phyloP scores from a whole-genome alignment of 2,329 filamentous ascomycete genomes.

The Aspergillus ochraceus region DNA sequence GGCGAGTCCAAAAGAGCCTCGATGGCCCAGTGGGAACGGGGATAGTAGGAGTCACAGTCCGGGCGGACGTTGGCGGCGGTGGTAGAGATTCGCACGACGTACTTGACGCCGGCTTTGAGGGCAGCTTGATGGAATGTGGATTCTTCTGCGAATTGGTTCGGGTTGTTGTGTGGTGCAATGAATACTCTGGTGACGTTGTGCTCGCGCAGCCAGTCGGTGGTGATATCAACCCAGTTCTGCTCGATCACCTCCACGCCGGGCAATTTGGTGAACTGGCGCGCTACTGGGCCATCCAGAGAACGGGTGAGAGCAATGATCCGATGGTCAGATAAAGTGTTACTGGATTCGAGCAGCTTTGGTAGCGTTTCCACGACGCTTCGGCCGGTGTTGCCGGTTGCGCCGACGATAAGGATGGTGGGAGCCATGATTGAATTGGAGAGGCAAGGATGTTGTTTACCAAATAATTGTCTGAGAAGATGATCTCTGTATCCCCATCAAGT shows the following conservation, averaged over 20 bases:
- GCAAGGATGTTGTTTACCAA: too few relatives aligned
- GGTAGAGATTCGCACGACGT: conserved; percentile 47
- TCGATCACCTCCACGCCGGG: conserved; percentile 38
- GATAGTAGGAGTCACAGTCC: conserved; percentile 36
- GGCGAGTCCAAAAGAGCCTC: conserved; percentile 38
- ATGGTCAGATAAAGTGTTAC: conserved; percentile 13
- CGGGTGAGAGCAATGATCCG: conserved; percentile 36
- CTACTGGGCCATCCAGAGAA: conserved; percentile 20
- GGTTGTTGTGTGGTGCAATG: conserved; percentile 41
- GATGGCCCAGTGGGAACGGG: conserved; percentile 44
- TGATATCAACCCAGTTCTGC: conserved; percentile 40
- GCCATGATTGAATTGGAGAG: conserved; percentile 24
- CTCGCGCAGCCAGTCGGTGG: conserved; percentile 41
- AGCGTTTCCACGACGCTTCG: conserved; percentile 28
- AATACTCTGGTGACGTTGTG: conserved; percentile 39
- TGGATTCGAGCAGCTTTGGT: conserved; percentile 22
- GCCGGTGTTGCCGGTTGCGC: conserved; percentile 44
- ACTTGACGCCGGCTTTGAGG: conserved; percentile 40
- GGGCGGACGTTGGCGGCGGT: conserved; percentile 39
- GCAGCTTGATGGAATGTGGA: conserved; percentile 37
- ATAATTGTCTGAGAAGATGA: background rate
- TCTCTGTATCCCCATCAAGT: background rate
- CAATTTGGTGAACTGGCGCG: conserved; percentile 29
- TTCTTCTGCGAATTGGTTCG: conserved; percentile 44
- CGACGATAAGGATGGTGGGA: conserved; percentile 37